Evolutionary conservation across 1,139 yeast species (phyloP).

Genomic region (Scheffersomyces cryptocercus): DNA sequence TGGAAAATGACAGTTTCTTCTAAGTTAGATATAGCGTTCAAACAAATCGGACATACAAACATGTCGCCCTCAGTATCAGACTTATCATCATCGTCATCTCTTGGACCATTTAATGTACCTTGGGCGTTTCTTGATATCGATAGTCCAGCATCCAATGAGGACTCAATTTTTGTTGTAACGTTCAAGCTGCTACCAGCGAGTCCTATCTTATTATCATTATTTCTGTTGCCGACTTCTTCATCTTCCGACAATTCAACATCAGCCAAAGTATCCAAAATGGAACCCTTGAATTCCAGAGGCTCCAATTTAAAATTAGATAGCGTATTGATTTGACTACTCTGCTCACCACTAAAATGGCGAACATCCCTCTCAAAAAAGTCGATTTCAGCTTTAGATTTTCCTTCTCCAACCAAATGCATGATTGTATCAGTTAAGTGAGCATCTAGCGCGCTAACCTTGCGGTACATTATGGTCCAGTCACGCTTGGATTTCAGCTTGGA

Average conservation of each 20-base stretch:
- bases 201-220: background rate
- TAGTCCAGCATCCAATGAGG: background rate
- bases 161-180: background rate
- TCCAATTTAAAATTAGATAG: too few relatives aligned
- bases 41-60: constrained; percentile 68
- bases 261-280: background rate
- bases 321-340: too few relatives aligned
- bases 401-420: constrained; percentile 8
- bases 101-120: too few relatives aligned
- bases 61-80: constrained; percentile 12
- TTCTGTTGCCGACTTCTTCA: constrained; percentile 18
- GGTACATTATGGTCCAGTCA: constrained; percentile 24
- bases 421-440: constrained; percentile 14
- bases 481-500: constrained; percentile 4
- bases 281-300: too few relatives aligned
- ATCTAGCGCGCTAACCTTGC: constrained; percentile 14
- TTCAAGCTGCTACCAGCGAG: background rate
- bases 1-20: constrained; percentile 45
- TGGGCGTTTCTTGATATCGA: too few relatives aligned
- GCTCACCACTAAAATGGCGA: too few relatives aligned
- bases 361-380: too few relatives aligned
- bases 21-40: constrained; percentile 55
- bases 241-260: constrained; percentile 15
- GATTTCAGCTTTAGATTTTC: too few relatives aligned
- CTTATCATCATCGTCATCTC: constrained; percentile 14